Base-by-base conservation (phyloP, 1,284 basidiomycete species). In the Tetrapyrgos nigripes region DNA sequence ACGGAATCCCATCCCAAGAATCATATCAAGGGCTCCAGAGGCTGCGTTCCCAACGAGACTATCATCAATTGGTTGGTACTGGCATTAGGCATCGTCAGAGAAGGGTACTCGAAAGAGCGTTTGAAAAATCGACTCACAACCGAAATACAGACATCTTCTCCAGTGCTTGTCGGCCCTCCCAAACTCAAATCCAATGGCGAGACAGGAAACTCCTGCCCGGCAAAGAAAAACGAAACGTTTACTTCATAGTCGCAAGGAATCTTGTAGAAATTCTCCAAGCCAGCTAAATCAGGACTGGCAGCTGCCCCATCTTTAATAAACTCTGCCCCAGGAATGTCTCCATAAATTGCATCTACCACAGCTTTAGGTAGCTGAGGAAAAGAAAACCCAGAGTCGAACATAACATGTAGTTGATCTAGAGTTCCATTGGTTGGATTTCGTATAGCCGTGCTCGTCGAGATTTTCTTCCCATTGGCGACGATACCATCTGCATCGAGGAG, bases 401-500 rank as follows among this genome's bases (percentile, higher is more conserved):
- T 40, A 31, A 58, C 56, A 19, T 35, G 50, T 4, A 58, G 50
- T 35, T 53, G 56, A 48, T 58, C 56, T 11, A 26, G 17, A 13
- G 40, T 37, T 21, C 56, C 56, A 3, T 24, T 29, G 17, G 29
- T n/a, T 23, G 56, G 40, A 5, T 58, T 31, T 26, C 14, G 27
- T 21, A 53, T 43, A 26, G 14, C 31, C 14, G 56, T 53, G 3
- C 6, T 46, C 9, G 50, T 58, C 17, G 35, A 37, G 28, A 58
- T 58, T 24, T 24, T 51, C 43, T 52, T 31, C 19, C 56, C 56
- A 53, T 58, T 50, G 8, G 50, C 50, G 24, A 58, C 48, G n/a
- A 58, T 58, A 33, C 56, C 56, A 28, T 53, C 52, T 1, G 50
- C 27, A 31, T 58, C 56, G 14, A 58, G 49, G 11, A 58, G 14